phyloP scores from a whole-genome alignment of 768 basidiomycete species.

The Pleurotus giganteus region DNA sequence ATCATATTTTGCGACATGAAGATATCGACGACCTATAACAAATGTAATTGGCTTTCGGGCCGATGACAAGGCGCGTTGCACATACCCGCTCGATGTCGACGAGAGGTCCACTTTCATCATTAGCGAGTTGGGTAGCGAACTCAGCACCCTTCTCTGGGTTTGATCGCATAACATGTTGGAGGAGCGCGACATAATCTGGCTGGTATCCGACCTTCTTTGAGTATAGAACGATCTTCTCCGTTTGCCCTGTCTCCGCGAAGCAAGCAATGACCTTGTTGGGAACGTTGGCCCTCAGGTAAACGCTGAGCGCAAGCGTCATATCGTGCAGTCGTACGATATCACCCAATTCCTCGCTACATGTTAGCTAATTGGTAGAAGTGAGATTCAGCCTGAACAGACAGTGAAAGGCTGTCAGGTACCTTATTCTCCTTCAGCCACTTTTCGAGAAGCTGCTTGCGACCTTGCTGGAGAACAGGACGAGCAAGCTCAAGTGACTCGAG shows the following conservation, averaged over 20 bases:
- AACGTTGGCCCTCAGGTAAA: constrained; percentile 95
- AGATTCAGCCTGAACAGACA: not conserved
- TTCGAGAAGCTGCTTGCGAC: constrained; percentile 93
- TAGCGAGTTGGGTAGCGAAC: constrained; percentile 92
- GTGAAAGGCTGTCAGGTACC: constrained; percentile 36
- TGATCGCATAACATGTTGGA: constrained; percentile 95
- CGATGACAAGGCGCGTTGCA: constrained; percentile 11
- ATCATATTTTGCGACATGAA: constrained; percentile 99
- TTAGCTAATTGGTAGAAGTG: constrained; percentile 56
- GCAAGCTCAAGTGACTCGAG: constrained; percentile 94
- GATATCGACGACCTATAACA: constrained; percentile 83
- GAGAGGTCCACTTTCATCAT: constrained; percentile 89
- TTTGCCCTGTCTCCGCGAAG: constrained; percentile 98
- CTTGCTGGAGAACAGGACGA: constrained; percentile 92
- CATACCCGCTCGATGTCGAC: constrained; percentile 90
- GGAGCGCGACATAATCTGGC: constrained; percentile 88
- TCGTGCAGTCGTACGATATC: constrained; percentile 94
- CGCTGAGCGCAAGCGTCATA: constrained; percentile 95
- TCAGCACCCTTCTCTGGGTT: constrained; percentile 98
- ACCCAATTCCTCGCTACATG: constrained; percentile 97
- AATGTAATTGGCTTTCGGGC: constrained; percentile 5
- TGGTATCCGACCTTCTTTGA: constrained; percentile 94
- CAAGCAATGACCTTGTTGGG: constrained; percentile 99
- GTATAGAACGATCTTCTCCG: constrained; percentile 96
- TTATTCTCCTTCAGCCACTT: constrained; percentile 99